These are phyloP conservation scores for Fusarium tricinctum DNA, from an alignment of 2,329 filamentous ascomycete genomes.

Conservation along the genomic window DNA sequence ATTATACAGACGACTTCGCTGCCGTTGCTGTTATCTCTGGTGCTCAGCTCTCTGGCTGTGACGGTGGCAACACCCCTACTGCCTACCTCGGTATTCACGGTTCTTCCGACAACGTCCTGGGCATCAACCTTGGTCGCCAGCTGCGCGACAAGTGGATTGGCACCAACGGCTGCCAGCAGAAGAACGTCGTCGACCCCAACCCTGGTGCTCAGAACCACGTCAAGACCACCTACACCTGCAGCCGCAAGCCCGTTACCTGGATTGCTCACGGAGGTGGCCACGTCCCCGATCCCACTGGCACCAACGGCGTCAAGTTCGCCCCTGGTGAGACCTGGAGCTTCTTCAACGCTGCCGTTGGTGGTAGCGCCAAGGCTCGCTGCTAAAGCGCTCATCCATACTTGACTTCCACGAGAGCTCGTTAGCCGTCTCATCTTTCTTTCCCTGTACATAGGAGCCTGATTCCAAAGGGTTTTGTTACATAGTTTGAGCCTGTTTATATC, in stretches of 20 bases:
- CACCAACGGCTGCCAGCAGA: conserved; percentile 55
- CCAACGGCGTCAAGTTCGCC: conserved; percentile 38
- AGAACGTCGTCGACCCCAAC: conserved; percentile 43
- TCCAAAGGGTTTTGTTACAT: conserved; percentile 7
- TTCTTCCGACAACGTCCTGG: conserved; percentile 54
- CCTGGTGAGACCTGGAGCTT: conserved; percentile 46
- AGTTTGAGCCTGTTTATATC: background rate
- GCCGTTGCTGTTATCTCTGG: conserved; percentile 57
- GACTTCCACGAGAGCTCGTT: background rate
- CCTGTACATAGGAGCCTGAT: conserved; percentile 15
- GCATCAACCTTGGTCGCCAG: conserved; percentile 52
- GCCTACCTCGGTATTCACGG: conserved; percentile 59
- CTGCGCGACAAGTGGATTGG: conserved; percentile 57
- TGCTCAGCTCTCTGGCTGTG: conserved; percentile 54
- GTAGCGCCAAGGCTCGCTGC: conserved; percentile 12
- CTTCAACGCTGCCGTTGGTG: conserved; percentile 39
- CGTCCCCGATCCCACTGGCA: conserved; percentile 38
- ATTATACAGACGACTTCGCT: conserved; percentile 48
- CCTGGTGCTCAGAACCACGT: conserved; percentile 38
- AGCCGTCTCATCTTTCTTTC: conserved; percentile 1
- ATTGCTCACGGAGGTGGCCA: conserved; percentile 50
- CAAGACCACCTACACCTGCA: conserved; percentile 50
- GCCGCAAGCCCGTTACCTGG: conserved; percentile 51
- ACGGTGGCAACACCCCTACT: conserved; percentile 56
- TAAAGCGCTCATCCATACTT: background rate